Evolutionary conservation across 345 rosid species (phyloP).

Genomic region (Populus deltoides): DNA sequence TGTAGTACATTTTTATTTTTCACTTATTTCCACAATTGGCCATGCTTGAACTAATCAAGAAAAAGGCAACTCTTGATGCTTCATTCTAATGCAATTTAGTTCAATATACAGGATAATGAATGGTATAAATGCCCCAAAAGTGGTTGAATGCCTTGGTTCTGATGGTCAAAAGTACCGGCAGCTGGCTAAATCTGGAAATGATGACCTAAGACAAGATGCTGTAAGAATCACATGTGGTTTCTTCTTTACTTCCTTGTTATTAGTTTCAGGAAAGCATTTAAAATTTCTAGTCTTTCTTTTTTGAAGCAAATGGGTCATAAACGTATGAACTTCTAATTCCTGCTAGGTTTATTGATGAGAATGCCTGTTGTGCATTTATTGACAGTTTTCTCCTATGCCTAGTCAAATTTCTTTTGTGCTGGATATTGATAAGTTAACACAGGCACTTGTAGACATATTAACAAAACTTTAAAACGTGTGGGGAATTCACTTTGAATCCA

Average conservation of each 20-base stretch:
- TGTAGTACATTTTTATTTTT: constrained; percentile 5
- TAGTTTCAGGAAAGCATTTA: background rate
- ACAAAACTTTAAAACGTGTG: too few species aligned
- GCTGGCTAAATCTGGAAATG: constrained; percentile 96
- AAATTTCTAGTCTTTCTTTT: background rate
- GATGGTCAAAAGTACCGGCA: constrained; percentile 89
- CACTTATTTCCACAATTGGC: constrained; percentile 9
- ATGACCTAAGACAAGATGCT: constrained; percentile 99
- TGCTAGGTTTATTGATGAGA: background rate
- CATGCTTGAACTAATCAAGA: background rate
- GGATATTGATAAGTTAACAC: too few species aligned
- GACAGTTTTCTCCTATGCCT: too few species aligned
- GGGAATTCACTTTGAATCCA: too few species aligned
- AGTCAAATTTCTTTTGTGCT: too few species aligned
- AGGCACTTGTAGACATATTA: too few species aligned
- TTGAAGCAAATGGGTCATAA: too few species aligned
- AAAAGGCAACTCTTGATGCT: background rate
- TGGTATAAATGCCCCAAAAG: constrained; percentile 95
- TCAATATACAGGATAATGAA: constrained; percentile 71
- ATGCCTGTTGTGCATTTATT: background rate
- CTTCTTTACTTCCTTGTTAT: background rate
- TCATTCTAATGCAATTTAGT: constrained; percentile 2
- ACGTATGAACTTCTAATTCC: background rate
- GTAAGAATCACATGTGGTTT: constrained; percentile 41
- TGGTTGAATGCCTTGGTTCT: constrained; percentile 89